Base-by-base conservation (phyloP, 257 asterid species). In the Solanum pimpinellifolium region DNA sequence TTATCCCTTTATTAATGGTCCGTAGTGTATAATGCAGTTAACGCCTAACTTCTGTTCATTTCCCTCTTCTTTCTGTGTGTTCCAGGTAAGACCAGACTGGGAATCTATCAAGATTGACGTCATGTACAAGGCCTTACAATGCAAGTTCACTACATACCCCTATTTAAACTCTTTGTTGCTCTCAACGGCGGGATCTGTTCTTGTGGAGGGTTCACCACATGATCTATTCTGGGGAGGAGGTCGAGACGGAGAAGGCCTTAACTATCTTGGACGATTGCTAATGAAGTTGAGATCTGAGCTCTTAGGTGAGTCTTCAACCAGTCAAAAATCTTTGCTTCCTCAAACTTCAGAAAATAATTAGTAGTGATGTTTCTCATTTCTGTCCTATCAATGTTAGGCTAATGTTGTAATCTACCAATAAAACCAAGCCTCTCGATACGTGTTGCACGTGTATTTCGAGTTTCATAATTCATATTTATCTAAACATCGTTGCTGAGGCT, bases 191-290 rank as follows among this genome's bases (percentile, higher is more conserved):
- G 99, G 98, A 27, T 94, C 95, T n/a, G 98, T 95, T 85, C 95
- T 97, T 2, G 98, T 97, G 65, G 99, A 97, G 89, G 96, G 97
- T 42, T 95, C 99, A 15, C 99, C 99, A 1, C 98, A 95, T 87
- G 98, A 97, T 88, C 93, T 94, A 86, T 97, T 97, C 88, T 97
- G 99, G 98, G 99, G 99, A 33, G 99, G 99, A 41, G 98, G 99
- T 18, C 93, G 99, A 74, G 98, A 97, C n/a, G 98, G 98, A 14
- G 99, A 97, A 91, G 99, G 99, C 47, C 93, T 97, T 41, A 97
- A 97, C 91, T 95, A 97, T 92, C 99, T 97, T 2, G 99, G 98
- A 83, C 92, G 98, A 92, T 92, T 95, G 89, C 89, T 97, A 84
- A 97, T 95, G 99, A 93, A 87, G 92, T 90, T 97, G 92, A 93